Conservation (phyloP, 495 filamentous ascomycete genomes). For the Tuber melanosporum region DNA sequence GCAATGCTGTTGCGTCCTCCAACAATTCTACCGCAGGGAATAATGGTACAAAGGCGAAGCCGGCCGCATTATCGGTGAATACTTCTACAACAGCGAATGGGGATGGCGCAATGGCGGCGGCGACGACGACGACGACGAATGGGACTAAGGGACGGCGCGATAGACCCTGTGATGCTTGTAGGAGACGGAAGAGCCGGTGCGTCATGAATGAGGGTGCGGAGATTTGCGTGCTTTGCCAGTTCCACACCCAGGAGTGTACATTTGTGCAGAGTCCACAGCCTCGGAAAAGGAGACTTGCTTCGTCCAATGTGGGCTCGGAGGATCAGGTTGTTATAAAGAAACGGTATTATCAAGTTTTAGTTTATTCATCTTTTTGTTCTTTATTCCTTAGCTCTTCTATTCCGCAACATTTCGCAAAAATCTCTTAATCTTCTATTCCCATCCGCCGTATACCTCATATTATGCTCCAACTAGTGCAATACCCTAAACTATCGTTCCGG, state of each 20-base stretch:
- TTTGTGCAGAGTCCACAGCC: constrained; percentile 60
- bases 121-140: constrained; percentile 10
- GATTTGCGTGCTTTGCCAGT: constrained; percentile 58
- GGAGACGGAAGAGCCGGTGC: constrained; percentile 78
- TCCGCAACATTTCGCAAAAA: background rate
- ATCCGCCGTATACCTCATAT: background rate
- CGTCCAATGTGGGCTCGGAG: constrained; percentile 50
- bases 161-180: constrained; percentile 68
- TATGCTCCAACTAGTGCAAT: background rate
- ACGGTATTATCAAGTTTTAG: constrained; percentile 51
- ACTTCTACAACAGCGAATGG: background rate
- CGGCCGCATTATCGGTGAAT: background rate
- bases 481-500: background rate
- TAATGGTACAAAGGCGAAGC: background rate
- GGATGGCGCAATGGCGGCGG: constrained; percentile 12
- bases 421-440: background rate
- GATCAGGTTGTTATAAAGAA: constrained; percentile 54
- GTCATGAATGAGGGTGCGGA: constrained; percentile 70
- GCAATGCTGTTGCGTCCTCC: constrained; percentile 18
- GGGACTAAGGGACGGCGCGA: constrained; percentile 45
- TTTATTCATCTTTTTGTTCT: constrained; percentile 35
- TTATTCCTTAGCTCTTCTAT: background rate
- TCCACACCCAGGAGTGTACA: constrained; percentile 57
- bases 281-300: constrained; percentile 65
- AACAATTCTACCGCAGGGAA: background rate